Base-by-base conservation (phyloP, 1,139 yeast genomes). In the Candida sp. region DNA sequence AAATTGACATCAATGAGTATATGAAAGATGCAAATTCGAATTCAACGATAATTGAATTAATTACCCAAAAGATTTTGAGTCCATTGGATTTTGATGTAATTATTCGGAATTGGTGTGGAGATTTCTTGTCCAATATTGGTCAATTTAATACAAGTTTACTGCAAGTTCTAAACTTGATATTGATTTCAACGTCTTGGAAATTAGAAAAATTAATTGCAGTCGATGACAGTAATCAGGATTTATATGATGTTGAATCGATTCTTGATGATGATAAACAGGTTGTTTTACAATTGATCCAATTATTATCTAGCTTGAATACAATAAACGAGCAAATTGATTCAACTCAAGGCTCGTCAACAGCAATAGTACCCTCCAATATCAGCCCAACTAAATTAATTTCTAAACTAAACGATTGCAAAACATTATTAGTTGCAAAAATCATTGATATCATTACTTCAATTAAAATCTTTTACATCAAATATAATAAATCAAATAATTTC, bases 391-490 rank as follows among this genome's bases (percentile, higher is more conserved):
- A 35, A n/a, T 44, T 56, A 21, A 50, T 59, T 3, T 44, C 49
- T 23, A 52, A 51, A 19, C 49, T 65, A 9, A 54, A 51, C 38
- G 56, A 54, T 8, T 52, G 70, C 38, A 55, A 58, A 33, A 59
- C 72, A 0, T 40, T 59, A 5, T 46, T 65, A 11, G 55, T 60
- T 9, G 53, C 60, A 5, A 60, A 65, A 43, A 49, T 63, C 21
- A 63, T 64, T 37, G 76, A 73, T 49, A 45, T 70, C 7, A 33
- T 66, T 6, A 58, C 62, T 2, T 63, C 73, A 1, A 49, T 72
- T 38, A 65, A 63, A 41, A 53, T 69, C 2, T 72, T 71, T 46
- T 63, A 63, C 43, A 53, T 59, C 21, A 70, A 67, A 48, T 68
- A 57, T 47, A 52, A 55, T 30, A 51, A 45, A 2, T 49, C 50